Conservation (phyloP, 1,284 basidiomycete species). For the Megacollybia platyphylla region DNA sequence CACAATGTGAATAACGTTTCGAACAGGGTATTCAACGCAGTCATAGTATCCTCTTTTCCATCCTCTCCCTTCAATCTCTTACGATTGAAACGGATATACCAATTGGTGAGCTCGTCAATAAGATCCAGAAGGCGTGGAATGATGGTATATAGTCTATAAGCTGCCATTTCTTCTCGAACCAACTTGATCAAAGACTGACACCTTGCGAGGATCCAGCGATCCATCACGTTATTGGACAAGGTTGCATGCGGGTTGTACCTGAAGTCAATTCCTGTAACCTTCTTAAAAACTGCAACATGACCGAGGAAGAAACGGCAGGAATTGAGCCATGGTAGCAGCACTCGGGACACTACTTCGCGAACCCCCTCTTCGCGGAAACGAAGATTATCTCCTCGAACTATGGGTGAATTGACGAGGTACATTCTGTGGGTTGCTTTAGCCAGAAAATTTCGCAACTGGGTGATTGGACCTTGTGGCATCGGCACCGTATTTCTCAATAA, state of each 20-base stretch:
- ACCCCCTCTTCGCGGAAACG: conserved; percentile 98
- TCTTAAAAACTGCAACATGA: conserved; percentile 85
- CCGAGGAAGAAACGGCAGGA: conserved; percentile 98
- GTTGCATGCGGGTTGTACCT: conserved; percentile 79
- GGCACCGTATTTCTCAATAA: conserved; percentile 90
- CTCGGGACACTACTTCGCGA: conserved; percentile 89
- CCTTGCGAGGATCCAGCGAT: conserved; percentile 94
- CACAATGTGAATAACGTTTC: conserved; percentile 93
- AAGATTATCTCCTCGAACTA: conserved; percentile 95
- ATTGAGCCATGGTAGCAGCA: conserved; percentile 98
- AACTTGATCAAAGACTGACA: conserved; percentile 94
- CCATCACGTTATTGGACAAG: conserved; percentile 93
- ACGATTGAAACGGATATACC: conserved; percentile 99
- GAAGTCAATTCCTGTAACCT: conserved; percentile 73
- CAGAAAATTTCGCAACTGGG: not conserved
- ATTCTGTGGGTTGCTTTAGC: conserved; percentile 36
- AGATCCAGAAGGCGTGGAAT: conserved; percentile 89
- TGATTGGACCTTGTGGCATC: conserved; percentile 76
- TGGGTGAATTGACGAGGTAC: conserved; percentile 98
- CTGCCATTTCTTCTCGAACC: conserved; percentile 91
- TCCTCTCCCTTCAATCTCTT: conserved; percentile 93
- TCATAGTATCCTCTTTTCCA: conserved; percentile 78
- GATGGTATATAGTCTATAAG: conserved; percentile 97
- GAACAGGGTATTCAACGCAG: conserved; percentile 92
- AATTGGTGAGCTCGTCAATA: conserved; percentile 96